phyloP scores from a whole-genome alignment of 2,329 filamentous ascomycete genomes.

The Bipolaris oryzae region DNA sequence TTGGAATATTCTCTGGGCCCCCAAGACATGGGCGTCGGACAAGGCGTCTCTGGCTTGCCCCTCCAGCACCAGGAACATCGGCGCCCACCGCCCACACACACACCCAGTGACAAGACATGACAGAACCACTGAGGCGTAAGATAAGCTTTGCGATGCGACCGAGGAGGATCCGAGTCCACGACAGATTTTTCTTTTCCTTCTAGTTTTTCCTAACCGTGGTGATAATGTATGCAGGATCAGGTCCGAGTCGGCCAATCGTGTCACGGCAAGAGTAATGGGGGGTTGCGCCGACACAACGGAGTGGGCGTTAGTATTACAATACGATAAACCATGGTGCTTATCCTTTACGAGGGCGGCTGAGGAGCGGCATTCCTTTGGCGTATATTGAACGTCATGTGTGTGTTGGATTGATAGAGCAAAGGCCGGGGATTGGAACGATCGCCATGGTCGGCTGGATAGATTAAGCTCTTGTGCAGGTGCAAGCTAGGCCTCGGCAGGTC shows the following conservation, averaged over 20 bases:
- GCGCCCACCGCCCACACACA: background rate
- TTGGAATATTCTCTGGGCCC: slow-evolving; percentile 3
- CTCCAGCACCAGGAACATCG: background rate
- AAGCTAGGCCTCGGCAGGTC: background rate
- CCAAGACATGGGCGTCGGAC: slow-evolving; percentile 8
- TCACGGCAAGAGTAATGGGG: too few species aligned
- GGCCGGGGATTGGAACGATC: slow-evolving; percentile 13
- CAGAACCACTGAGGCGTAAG: background rate
- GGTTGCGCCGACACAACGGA: too few species aligned
- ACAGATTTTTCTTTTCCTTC: too few species aligned
- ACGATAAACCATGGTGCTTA: background rate
- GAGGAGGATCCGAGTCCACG: slow-evolving; percentile 1
- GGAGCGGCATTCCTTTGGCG: slow-evolving; percentile 1
- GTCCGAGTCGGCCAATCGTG: background rate
- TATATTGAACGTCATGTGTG: background rate
- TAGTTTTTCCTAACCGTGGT: too few species aligned
- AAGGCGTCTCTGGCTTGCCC: too few species aligned
- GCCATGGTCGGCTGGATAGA: slow-evolving; percentile 13
- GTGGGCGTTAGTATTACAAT: background rate
- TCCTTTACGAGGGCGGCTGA: slow-evolving; percentile 1
- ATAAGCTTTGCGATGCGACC: slow-evolving; percentile 8
- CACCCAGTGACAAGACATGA: background rate
- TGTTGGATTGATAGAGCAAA: slow-evolving; percentile 9
- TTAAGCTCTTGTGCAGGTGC: slow-evolving; percentile 8
- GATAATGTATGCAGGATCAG: background rate